Evolutionary conservation across 495 filamentous ascomycete species (phyloP).

Genomic region (Haplographium delicatum): DNA sequence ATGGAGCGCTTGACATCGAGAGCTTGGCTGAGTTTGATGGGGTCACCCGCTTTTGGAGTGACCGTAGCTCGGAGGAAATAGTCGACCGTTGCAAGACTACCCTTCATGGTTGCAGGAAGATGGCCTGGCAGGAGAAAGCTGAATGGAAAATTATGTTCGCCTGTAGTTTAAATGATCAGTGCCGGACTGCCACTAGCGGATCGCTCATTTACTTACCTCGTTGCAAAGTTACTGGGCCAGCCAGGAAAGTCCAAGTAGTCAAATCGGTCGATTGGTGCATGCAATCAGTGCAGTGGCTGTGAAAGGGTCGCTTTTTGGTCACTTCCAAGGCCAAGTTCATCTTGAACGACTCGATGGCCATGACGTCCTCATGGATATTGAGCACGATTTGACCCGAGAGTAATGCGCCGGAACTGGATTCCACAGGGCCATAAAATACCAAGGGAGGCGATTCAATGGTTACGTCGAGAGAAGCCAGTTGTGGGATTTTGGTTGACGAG

Average conservation of each 20-base stretch:
- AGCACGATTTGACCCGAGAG: constrained; percentile 80
- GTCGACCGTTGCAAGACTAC: constrained; percentile 63
- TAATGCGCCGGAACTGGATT: constrained; percentile 77
- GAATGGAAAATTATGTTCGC: constrained; percentile 81
- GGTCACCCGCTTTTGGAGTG: constrained; percentile 48
- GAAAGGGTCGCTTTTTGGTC: constrained; percentile 74
- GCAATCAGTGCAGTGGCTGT: constrained; percentile 71
- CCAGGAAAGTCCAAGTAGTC: constrained; percentile 73
- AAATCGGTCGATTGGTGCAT: constrained; percentile 61
- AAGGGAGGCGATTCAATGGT: constrained; percentile 86
- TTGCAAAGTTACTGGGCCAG: constrained; percentile 56
- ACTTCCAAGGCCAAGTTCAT: constrained; percentile 63
- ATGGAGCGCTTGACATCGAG: constrained; percentile 74
- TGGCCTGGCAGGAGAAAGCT: constrained; percentile 83
- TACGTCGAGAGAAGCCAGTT: constrained; percentile 59
- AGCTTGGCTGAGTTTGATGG: constrained; percentile 56
- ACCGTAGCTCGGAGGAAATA: constrained; percentile 74
- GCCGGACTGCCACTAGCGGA: constrained; percentile 2
- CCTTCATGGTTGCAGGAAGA: constrained; percentile 75
- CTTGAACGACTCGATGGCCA: constrained; percentile 64
- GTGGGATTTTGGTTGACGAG: constrained; percentile 29
- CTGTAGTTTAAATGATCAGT: constrained; percentile 24
- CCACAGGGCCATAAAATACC: constrained; percentile 71
- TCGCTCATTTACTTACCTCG: constrained; percentile 39
- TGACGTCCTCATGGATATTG: constrained; percentile 54